These are phyloP conservation scores for Penicillium macrosclerotiorum DNA, from an alignment of 495 filamentous ascomycete genomes.

Conservation along the genomic window DNA sequence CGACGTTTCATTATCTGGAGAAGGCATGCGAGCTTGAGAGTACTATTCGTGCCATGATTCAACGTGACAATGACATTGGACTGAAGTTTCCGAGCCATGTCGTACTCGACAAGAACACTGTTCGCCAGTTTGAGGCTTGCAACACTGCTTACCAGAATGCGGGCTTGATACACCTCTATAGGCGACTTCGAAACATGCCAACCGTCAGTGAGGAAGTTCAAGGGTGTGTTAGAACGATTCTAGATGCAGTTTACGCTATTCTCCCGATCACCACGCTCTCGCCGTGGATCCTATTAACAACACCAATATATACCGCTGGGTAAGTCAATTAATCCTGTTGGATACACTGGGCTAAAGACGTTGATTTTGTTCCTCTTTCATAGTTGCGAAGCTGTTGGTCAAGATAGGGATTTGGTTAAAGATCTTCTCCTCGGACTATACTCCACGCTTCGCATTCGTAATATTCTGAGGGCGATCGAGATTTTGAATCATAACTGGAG, in stretches of 20 bases:
- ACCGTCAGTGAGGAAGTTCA: constrained; percentile 8
- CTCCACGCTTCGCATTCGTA: constrained; percentile 11
- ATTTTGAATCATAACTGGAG: constrained; percentile 10
- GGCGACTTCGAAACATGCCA: constrained; percentile 3
- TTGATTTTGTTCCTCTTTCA: background rate
- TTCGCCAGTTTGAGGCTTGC: constrained; percentile 12
- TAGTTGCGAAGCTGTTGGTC: constrained; percentile 5
- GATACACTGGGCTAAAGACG: background rate
- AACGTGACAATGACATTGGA: constrained; percentile 5
- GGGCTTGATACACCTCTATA: constrained; percentile 11
- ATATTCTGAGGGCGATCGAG: constrained; percentile 14
- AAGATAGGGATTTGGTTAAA: constrained; percentile 4
- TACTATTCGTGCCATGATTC: constrained; percentile 10
- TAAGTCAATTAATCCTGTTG: background rate
- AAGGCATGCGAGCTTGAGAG: constrained; percentile 1
- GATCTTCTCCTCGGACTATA: constrained; percentile 13
- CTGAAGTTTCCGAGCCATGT: constrained; percentile 2
- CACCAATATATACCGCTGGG: constrained; percentile 19
- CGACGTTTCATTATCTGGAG: no score
- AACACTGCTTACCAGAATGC: constrained; percentile 16
- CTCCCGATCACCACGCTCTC: constrained; percentile 12
- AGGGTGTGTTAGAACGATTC: constrained; percentile 10
- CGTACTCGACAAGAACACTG: background rate
- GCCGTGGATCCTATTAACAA: constrained; percentile 18
- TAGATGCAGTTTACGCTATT: constrained; percentile 12